Percentiles rank a stretch among this genome's conserved stretches.
Conservation (phyloP, 116 monocot genomes). For the Phalaenopsis hybrid region DNA sequence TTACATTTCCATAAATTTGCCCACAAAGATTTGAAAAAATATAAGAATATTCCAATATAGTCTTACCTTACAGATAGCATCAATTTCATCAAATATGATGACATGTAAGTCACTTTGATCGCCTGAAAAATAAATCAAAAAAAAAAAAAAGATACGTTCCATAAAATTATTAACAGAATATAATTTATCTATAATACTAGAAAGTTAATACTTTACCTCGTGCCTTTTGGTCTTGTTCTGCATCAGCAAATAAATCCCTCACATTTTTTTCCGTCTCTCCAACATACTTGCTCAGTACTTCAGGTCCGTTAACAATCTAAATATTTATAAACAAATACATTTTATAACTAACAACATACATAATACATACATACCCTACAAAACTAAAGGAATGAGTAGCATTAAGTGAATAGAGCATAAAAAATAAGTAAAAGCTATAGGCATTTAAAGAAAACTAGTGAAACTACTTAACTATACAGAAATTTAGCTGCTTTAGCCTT, state of each 20-base stretch:
- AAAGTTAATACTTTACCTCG: conserved; percentile 36
- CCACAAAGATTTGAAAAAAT: neutral
- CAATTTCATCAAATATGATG: conserved; percentile 99
- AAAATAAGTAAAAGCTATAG: neutral
- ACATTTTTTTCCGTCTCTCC: conserved; percentile 99
- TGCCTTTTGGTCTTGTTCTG: conserved; percentile 85
- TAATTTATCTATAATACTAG: neutral
- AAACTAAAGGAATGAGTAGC: neutral
- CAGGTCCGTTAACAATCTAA: conserved; percentile 99
- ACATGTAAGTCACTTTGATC: conserved; percentile 98
- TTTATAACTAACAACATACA: neutral
- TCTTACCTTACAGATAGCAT: conserved; percentile 98
- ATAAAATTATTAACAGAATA: neutral
- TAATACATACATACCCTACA: neutral
- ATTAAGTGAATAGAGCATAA: conserved; percentile 3
- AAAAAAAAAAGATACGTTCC: neutral
- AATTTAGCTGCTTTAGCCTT: neutral
- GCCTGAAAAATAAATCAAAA: conserved; percentile 44
- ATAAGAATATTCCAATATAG: neutral
- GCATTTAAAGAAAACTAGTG: neutral
- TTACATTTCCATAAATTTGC: neutral
- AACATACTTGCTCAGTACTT: conserved; percentile 97
- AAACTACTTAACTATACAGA: neutral
- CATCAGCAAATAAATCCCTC: conserved; percentile 99
- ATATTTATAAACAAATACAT: neutral